phyloP scores from a whole-genome alignment of 1,139 yeast genomes.

The Geotrichum macrosporum region DNA sequence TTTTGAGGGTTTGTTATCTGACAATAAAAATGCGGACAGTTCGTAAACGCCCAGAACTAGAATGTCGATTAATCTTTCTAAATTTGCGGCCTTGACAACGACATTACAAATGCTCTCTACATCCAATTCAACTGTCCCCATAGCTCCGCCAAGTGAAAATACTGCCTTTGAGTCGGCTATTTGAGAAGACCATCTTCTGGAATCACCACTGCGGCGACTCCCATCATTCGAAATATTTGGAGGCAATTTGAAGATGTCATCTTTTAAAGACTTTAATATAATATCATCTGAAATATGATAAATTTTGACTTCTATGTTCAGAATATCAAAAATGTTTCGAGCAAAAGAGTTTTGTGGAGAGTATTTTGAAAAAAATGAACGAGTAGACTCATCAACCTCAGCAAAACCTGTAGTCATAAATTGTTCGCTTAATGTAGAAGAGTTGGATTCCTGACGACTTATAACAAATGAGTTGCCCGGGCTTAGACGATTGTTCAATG shows the following conservation, averaged over 20 bases:
- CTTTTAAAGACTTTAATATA: constrained; percentile 51
- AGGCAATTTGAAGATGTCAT: constrained; percentile 22
- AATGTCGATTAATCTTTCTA: constrained; percentile 58
- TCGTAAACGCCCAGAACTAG: constrained; percentile 58
- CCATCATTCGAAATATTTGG: constrained; percentile 1
- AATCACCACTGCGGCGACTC: background rate
- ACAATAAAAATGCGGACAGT: constrained; percentile 47
- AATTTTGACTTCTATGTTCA: constrained; percentile 53
- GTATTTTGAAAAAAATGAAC: constrained; percentile 39
- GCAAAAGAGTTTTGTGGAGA: constrained; percentile 46
- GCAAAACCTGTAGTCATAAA: constrained; percentile 38
- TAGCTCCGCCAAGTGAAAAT: too few species aligned
- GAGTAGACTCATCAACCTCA: constrained; percentile 38
- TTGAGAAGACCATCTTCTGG: background rate
- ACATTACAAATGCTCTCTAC: constrained; percentile 43
- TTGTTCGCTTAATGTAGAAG: constrained; percentile 20
- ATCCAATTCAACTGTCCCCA: too few species aligned
- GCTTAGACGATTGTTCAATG: constrained; percentile 32
- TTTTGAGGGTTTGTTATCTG: constrained; percentile 35
- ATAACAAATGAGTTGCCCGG: constrained; percentile 38
- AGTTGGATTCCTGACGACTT: background rate
- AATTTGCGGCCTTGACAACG: constrained; percentile 55
- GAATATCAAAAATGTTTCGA: constrained; percentile 53
- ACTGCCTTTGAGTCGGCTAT: too few species aligned
- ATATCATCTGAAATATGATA: constrained; percentile 51